phyloP scores from a whole-genome alignment of 805 yeast genomes.

The Kregervanrija pseudodelftensis region DNA sequence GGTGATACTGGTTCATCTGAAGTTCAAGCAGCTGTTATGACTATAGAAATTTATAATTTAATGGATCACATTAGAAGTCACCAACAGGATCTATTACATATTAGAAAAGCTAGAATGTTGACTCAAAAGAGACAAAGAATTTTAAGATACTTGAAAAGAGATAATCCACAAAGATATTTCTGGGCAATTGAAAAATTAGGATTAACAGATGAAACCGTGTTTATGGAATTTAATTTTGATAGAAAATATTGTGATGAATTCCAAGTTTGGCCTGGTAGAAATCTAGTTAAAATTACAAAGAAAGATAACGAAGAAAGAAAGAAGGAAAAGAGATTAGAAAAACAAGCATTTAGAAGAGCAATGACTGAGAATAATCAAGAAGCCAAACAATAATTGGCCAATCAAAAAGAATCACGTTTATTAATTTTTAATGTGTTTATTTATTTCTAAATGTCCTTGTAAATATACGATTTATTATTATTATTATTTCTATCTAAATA shows the following conservation, averaged over 20 bases:
- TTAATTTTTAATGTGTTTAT: too few species aligned
- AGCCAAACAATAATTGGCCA: too few species aligned
- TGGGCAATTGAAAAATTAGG: slow-evolving; percentile 86
- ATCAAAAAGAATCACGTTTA: too few species aligned
- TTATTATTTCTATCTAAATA: too few species aligned
- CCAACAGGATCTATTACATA: slow-evolving; percentile 66
- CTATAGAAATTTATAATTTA: slow-evolving; percentile 70
- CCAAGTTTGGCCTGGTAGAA: slow-evolving; percentile 70
- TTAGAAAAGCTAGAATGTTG: slow-evolving; percentile 66
- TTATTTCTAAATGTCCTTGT: too few species aligned
- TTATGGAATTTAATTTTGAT: slow-evolving; percentile 75
- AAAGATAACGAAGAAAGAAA: slow-evolving; percentile 39
- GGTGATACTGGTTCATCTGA: slow-evolving; percentile 96
- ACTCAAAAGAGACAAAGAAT: slow-evolving; percentile 87
- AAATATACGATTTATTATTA: too few species aligned
- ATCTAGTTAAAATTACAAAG: slow-evolving; percentile 51
- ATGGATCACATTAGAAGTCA: slow-evolving; percentile 65
- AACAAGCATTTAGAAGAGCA: slow-evolving; percentile 29
- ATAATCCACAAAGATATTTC: slow-evolving; percentile 74
- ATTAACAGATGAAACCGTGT: slow-evolving; percentile 69
- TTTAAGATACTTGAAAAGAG: slow-evolving; percentile 73
- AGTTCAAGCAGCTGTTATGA: slow-evolving; percentile 89
- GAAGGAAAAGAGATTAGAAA: slow-evolving; percentile 40
- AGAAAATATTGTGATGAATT: slow-evolving; percentile 72
- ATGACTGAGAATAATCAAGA: too few species aligned